phyloP scores from a whole-genome alignment of 2,329 filamentous ascomycete genomes.

The Byssochlamys sp. region DNA sequence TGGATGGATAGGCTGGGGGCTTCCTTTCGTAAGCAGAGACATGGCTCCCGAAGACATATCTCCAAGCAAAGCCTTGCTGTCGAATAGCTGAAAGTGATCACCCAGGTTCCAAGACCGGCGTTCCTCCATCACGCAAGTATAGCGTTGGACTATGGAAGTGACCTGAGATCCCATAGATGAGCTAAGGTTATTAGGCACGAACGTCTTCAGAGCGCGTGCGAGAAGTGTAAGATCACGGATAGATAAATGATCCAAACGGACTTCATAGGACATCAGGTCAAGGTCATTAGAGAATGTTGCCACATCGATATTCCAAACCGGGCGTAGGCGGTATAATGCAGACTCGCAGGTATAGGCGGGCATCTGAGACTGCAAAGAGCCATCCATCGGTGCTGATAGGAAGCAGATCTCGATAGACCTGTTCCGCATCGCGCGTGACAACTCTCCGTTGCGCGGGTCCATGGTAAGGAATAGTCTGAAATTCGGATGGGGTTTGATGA shows the following conservation, averaged over 20 bases:
- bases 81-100: slow-evolving; percentile 3
- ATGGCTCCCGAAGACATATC: background rate
- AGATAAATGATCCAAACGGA: slow-evolving; percentile 30
- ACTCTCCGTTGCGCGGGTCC: slow-evolving; percentile 81
- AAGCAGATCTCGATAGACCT: slow-evolving; percentile 84
- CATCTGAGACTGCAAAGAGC: slow-evolving; percentile 6
- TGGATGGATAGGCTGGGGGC: slow-evolving; percentile 24
- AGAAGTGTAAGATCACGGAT: slow-evolving; percentile 23
- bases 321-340: slow-evolving; percentile 29
- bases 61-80: background rate
- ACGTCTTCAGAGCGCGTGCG: slow-evolving; percentile 18
- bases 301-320: slow-evolving; percentile 19
- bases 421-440: slow-evolving; percentile 94
- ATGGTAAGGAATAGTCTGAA: slow-evolving; percentile 92
- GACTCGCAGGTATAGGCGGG: slow-evolving; percentile 32
- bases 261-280: slow-evolving; percentile 15
- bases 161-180: slow-evolving; percentile 6
- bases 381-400: slow-evolving; percentile 32
- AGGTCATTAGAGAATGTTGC: slow-evolving; percentile 5
- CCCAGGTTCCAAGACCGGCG: slow-evolving; percentile 21
- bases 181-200: slow-evolving; percentile 11
- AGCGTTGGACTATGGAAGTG: slow-evolving; percentile 18
- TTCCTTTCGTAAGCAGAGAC: background rate
- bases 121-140: slow-evolving; percentile 23
- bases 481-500: slow-evolving; percentile 70